These are phyloP conservation scores for Boletus patriciae DNA, from an alignment of 768 basidiomycete genomes.

Conservation along the genomic window DNA sequence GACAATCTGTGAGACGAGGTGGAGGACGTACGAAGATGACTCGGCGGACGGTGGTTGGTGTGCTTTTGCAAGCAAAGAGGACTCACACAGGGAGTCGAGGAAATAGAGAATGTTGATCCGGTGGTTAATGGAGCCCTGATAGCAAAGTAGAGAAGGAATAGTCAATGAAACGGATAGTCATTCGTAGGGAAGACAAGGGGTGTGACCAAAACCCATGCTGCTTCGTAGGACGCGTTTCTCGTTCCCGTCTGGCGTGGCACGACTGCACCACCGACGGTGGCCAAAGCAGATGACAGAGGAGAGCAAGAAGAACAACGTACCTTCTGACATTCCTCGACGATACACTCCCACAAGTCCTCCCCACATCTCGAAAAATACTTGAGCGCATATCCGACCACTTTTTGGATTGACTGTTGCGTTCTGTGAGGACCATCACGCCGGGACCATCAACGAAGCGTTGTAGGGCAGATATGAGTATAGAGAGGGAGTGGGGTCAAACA, in stretches of 20 bases:
- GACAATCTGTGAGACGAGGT: background rate
- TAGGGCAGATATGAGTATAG: too few species aligned
- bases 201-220: too few species aligned
- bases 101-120: slow-evolving; percentile 94
- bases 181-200: too few species aligned
- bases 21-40: slow-evolving; percentile 21
- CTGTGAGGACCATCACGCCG: slow-evolving; percentile 35
- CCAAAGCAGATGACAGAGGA: too few species aligned
- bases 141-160: too few species aligned
- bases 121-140: too few species aligned
- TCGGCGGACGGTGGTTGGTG: slow-evolving; percentile 37
- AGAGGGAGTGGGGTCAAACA: background rate
- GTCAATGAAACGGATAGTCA: too few species aligned
- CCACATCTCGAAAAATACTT: slow-evolving; percentile 84
- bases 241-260: too few species aligned
- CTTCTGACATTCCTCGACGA: slow-evolving; percentile 89
- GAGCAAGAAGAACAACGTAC: slow-evolving; percentile 36
- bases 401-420: slow-evolving; percentile 85
- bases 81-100: slow-evolving; percentile 84
- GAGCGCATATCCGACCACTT: slow-evolving; percentile 80
- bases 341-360: slow-evolving; percentile 93
- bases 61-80: slow-evolving; percentile 66
- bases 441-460: too few species aligned
- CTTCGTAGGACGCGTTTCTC: too few species aligned
- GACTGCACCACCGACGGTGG: too few species aligned